These are phyloP conservation scores for Solanum microdontum DNA, from an alignment of 257 asterid genomes.

Conservation along the genomic window DNA sequence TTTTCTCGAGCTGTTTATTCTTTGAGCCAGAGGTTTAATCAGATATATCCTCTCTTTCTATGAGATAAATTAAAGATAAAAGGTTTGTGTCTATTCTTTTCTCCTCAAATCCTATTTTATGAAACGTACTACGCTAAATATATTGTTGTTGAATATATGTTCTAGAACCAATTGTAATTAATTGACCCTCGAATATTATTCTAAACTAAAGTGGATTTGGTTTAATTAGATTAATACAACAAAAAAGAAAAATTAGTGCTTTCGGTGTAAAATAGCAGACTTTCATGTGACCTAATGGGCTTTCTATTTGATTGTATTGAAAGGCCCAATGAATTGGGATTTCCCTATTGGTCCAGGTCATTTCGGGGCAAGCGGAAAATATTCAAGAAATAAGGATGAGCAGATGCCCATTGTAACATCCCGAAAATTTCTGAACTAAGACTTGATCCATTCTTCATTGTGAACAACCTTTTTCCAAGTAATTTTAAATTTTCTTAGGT, in stretches of 20 bases:
- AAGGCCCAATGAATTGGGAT: too few species aligned
- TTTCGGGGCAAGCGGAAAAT: too few species aligned
- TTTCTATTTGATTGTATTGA: too few species aligned
- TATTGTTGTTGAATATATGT: neutral
- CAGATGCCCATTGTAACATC: too few species aligned
- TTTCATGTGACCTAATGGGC: neutral
- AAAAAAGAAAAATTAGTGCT: neutral
- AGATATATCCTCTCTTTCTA: neutral
- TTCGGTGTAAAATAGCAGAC: neutral
- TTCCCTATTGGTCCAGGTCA: too few species aligned
- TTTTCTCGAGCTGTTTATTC: accelerated
- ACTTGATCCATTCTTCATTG: too few species aligned
- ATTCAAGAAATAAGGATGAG: too few species aligned
- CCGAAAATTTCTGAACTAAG: too few species aligned
- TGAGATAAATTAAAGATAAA: neutral
- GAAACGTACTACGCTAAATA: accelerated
- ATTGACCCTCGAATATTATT: neutral
- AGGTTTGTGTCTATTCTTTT: neutral
- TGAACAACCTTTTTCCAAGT: too few species aligned
- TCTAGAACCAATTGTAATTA: neutral
- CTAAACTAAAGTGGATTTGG: neutral
- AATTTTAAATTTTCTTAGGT: too few species aligned
- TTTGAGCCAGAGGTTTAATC: neutral
- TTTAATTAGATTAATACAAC: neutral
- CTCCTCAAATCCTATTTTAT: neutral